Conservation (phyloP, 108 stramenopile genomes). For the Cyclotella choctawhatcheeana region DNA sequence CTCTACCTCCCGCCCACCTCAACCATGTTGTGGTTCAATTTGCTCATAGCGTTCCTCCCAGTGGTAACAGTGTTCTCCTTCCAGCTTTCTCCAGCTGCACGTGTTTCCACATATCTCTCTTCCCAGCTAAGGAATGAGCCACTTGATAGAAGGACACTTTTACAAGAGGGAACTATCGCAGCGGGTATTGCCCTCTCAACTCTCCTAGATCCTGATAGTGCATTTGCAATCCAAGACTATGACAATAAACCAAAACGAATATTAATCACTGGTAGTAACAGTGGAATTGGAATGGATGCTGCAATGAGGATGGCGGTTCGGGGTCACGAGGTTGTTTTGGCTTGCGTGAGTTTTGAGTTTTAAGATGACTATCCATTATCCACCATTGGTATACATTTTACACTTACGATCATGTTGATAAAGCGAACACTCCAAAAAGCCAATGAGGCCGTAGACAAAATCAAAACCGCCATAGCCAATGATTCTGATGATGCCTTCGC, state of each 20-base stretch:
- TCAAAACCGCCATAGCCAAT: slow-evolving; percentile 43
- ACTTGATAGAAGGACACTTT: slow-evolving; percentile 16
- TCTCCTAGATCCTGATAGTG: slow-evolving; percentile 10
- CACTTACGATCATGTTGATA: too few relatives aligned
- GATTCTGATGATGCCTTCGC: slow-evolving; percentile 42
- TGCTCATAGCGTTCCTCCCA: not conserved
- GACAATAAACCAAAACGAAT: slow-evolving; percentile 36
- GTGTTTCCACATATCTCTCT: not conserved
- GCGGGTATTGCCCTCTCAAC: slow-evolving; percentile 19
- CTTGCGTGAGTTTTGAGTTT: slow-evolving; percentile 53
- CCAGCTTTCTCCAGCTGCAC: not conserved
- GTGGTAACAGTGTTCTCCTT: not conserved
- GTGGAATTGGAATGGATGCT: slow-evolving; percentile 87
- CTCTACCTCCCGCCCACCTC: too few relatives aligned
- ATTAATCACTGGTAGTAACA: slow-evolving; percentile 61
- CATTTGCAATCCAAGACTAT: slow-evolving; percentile 8
- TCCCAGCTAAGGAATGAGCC: not conserved
- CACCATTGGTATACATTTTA: too few relatives aligned
- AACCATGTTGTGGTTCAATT: not conserved
- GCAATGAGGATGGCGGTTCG: slow-evolving; percentile 57
- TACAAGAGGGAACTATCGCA: slow-evolving; percentile 2
- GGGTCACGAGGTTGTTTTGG: slow-evolving; percentile 70
- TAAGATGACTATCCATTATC: too few relatives aligned
- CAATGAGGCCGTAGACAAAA: slow-evolving; percentile 52
- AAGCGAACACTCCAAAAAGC: slow-evolving; percentile 77